These are phyloP conservation scores for Iberis amara DNA, from an alignment of 441 rosid species.

Conservation along the genomic window DNA sequence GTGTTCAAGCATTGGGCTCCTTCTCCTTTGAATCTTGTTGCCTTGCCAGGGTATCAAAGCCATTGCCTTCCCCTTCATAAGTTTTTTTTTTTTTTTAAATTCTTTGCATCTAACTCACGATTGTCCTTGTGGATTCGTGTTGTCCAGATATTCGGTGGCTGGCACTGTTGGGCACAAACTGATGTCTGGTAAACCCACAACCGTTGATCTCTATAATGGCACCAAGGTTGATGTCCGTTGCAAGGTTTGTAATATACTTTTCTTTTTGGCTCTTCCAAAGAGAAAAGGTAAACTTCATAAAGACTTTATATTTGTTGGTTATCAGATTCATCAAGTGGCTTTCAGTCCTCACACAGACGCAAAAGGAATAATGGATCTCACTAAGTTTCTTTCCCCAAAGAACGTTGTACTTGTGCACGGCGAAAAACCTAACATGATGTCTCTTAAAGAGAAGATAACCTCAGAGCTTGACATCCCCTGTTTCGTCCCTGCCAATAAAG, in stretches of 20 bases:
- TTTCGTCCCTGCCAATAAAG: slow-evolving; percentile 67
- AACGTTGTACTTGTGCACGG: slow-evolving; percentile 85
- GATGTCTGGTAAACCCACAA: slow-evolving; percentile 82
- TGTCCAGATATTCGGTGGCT: slow-evolving; percentile 74
- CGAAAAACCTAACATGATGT: slow-evolving; percentile 79
- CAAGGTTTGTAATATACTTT: slow-evolving; percentile 45
- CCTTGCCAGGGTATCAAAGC: slow-evolving; percentile 73
- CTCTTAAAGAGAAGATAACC: slow-evolving; percentile 59
- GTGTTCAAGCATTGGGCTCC: slow-evolving; percentile 98
- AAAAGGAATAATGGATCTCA: slow-evolving; percentile 89
- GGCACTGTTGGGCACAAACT: slow-evolving; percentile 86
- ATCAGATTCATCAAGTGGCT: slow-evolving; percentile 83
- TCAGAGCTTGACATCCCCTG: slow-evolving; percentile 67
- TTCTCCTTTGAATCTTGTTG: slow-evolving; percentile 65
- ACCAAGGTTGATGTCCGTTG: slow-evolving; percentile 81
- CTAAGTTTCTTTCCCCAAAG: slow-evolving; percentile 72
- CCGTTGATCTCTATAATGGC: slow-evolving; percentile 73
- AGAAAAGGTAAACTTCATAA: background rate
- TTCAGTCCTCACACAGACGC: slow-evolving; percentile 95
- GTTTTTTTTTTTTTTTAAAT: background rate
- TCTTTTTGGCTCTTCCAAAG: slow-evolving; percentile 5
- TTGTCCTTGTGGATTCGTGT: background rate
- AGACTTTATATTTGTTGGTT: background rate
- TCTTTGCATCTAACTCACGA: background rate
- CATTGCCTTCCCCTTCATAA: background rate